Evolutionary conservation across 495 filamentous ascomycete species (phyloP).

Genomic region (Tuber aestivum): DNA sequence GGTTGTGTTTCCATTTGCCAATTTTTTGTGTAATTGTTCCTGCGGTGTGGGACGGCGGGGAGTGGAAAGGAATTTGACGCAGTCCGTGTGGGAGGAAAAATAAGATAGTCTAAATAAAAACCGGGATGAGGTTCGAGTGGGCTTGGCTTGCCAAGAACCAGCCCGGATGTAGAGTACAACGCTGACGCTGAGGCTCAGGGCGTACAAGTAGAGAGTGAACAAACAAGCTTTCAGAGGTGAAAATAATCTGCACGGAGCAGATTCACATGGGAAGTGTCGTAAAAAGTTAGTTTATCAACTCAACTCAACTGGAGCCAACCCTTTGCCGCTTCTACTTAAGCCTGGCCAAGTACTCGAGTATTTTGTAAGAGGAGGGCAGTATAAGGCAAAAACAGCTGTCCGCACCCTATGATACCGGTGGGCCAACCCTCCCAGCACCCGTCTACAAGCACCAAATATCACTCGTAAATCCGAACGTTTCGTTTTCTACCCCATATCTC

Average conservation of each 20-base stretch:
- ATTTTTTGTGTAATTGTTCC: neutral
- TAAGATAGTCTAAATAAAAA: neutral
- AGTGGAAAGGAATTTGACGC: neutral
- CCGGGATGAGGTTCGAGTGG: neutral
- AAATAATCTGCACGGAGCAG: neutral
- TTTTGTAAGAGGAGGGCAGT: neutral
- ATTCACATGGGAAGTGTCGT: neutral
- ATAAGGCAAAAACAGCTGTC: neutral
- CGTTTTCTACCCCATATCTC: neutral
- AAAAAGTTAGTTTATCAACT: neutral
- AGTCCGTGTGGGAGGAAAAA: neutral
- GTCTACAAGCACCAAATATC: neutral
- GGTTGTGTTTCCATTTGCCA: constrained; percentile 4
- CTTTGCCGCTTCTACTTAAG: neutral
- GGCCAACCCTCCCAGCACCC: neutral
- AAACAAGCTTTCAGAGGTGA: neutral
- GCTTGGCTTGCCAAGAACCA: constrained; percentile 3
- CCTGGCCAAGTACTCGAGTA: neutral
- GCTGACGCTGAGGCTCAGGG: too few species aligned
- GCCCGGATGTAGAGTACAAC: neutral
- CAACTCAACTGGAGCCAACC: neutral
- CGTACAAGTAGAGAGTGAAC: neutral
- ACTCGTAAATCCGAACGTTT: neutral
- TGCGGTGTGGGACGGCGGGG: neutral
- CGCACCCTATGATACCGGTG: too few species aligned